These are phyloP conservation scores for Teratosphaeria destructans DNA, from an alignment of 2,329 filamentous ascomycete genomes.

Conservation along the genomic window DNA sequence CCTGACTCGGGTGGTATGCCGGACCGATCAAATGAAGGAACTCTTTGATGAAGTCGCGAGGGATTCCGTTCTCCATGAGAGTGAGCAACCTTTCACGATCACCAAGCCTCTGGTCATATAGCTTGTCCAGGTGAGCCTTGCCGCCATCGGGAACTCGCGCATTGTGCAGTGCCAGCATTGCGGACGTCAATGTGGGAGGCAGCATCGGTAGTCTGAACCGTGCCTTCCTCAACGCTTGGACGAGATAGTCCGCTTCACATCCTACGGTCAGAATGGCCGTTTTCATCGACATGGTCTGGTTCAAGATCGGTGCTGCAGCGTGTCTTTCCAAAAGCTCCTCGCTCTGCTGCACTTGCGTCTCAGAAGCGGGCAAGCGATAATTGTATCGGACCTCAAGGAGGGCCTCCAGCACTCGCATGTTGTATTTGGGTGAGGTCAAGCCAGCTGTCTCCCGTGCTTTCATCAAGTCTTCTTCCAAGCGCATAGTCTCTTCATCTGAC, in stretches of 20 bases:
- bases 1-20: background rate
- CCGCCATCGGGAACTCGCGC: background rate
- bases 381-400: background rate
- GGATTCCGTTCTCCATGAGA: background rate
- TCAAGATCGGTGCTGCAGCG: background rate
- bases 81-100: background rate
- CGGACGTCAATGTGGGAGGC: background rate
- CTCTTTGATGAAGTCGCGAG: background rate
- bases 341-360: background rate
- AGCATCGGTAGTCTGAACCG: background rate
- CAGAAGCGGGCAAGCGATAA: background rate
- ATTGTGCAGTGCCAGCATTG: background rate
- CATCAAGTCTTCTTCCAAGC: background rate
- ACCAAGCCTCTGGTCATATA: background rate
- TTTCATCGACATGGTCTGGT: background rate
- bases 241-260: background rate
- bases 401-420: background rate
- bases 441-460: background rate
- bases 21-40: background rate
- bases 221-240: background rate
- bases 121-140: background rate
- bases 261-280: background rate
- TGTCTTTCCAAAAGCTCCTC: background rate
- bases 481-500: background rate
- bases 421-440: background rate